Conservation (phyloP, 192 early-diverging fungal species). For the Podila clonocystis region DNA sequence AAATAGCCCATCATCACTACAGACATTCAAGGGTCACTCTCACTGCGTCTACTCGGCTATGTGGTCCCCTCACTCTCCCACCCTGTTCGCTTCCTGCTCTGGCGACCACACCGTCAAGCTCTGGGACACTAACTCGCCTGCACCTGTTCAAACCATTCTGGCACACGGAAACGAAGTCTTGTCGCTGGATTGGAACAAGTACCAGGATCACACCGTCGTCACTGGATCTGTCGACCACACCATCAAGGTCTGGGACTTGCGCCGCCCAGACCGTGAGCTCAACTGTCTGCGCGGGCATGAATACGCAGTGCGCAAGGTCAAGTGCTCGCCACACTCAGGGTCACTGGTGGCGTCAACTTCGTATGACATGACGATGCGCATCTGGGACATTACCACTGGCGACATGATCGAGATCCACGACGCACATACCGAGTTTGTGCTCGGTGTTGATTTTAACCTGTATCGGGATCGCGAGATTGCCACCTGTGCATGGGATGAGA, state of each 20-base stretch:
- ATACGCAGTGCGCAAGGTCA: slow-evolving; percentile 91
- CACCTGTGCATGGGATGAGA: slow-evolving; percentile 97
- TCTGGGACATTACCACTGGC: slow-evolving; percentile 83
- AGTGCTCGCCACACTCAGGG: slow-evolving; percentile 91
- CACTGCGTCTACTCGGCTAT: slow-evolving; percentile 91
- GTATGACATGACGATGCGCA: slow-evolving; percentile 97
- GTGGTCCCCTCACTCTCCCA: slow-evolving; percentile 84
- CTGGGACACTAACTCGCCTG: slow-evolving; percentile 87
- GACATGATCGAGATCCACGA: slow-evolving; percentile 79
- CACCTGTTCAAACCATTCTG: slow-evolving; percentile 67
- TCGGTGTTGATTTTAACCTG: slow-evolving; percentile 93
- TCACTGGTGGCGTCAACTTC: slow-evolving; percentile 82
- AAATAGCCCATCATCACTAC: slow-evolving; percentile 74
- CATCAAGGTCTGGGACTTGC: slow-evolving; percentile 93
- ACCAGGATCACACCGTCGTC: slow-evolving; percentile 82
- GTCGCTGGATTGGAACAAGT: slow-evolving; percentile 98
- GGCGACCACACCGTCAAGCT: slow-evolving; percentile 92
- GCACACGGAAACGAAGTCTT: slow-evolving; percentile 92
- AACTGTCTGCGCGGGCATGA: slow-evolving; percentile 87
- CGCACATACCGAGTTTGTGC: slow-evolving; percentile 94
- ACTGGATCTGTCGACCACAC: slow-evolving; percentile 91
- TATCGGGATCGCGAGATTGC: slow-evolving; percentile 89
- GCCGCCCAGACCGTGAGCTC: slow-evolving; percentile 77
- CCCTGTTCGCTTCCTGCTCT: slow-evolving; percentile 88
- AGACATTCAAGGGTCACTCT: slow-evolving; percentile 90